These are phyloP conservation scores for Kluyveromyces aestuarii DNA, from an alignment of 805 yeast species.

Conservation along the genomic window DNA sequence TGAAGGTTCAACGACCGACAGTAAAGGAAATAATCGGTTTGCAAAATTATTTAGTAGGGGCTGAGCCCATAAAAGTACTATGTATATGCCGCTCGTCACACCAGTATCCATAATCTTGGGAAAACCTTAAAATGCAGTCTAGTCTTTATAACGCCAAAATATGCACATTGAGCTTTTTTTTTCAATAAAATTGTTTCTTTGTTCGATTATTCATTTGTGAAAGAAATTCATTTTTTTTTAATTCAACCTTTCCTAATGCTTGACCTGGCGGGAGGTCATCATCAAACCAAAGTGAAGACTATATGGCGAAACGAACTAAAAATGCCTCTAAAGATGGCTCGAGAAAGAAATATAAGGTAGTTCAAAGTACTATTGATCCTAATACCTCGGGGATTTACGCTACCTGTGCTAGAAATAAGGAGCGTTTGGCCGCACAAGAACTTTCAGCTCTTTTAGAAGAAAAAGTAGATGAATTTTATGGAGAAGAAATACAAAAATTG, in stretches of 20 bases:
- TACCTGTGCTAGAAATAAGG: constrained; percentile 78
- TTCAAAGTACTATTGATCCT: constrained; percentile 53
- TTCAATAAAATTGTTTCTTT: no score
- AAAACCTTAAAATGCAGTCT: background rate
- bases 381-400: constrained; percentile 83
- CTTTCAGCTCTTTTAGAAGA: constrained; percentile 50
- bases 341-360: constrained; percentile 7
- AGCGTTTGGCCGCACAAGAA: constrained; percentile 69
- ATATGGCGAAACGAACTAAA: background rate
- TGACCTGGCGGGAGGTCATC: no score
- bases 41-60: constrained; percentile 22
- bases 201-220: no score
- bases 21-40: constrained; percentile 12
- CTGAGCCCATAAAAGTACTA: constrained; percentile 3
- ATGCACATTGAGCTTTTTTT: no score
- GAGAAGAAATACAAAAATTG: constrained; percentile 26
- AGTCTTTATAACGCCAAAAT: no score
- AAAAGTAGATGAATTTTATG: constrained; percentile 38
- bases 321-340: background rate
- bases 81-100: background rate
- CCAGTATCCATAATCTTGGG: background rate
- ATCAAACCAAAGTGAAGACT: background rate
- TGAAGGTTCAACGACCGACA: constrained; percentile 2
- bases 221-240: no score
- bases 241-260: no score